phyloP scores from a whole-genome alignment of 345 rosid genomes.

The Geranium rotundifolium region DNA sequence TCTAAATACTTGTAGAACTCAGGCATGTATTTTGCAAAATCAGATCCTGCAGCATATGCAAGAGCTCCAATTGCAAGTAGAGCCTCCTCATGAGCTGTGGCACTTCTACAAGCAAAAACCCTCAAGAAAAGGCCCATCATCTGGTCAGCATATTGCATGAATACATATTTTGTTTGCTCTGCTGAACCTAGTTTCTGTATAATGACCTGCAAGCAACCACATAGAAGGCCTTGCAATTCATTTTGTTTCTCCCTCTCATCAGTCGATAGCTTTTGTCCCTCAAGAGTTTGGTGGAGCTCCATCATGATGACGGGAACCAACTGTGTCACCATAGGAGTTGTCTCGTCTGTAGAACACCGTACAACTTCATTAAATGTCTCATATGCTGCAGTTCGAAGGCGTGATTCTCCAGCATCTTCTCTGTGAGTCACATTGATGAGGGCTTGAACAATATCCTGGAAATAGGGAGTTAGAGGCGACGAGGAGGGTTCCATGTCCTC shows the following conservation, averaged over 20 bases:
- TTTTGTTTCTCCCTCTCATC: conserved; percentile 29
- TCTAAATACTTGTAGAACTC: conserved; percentile 32
- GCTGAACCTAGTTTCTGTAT: conserved; percentile 31
- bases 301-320: conserved; percentile 23
- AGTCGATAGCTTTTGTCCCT: conserved; percentile 19
- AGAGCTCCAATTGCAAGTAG: conserved; percentile 35
- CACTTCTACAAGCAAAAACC: conserved; percentile 28
- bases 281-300: conserved; percentile 31
- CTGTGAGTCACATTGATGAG: conserved; percentile 29
- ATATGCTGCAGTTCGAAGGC: conserved; percentile 64
- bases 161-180: conserved; percentile 19
- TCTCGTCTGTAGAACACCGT: conserved; percentile 45
- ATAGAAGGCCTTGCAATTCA: conserved; percentile 34
- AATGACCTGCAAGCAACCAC: conserved; percentile 35
- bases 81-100: conserved; percentile 38
- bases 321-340: conserved; percentile 26
- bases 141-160: conserved; percentile 27
- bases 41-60: conserved; percentile 31
- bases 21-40: conserved; percentile 34
- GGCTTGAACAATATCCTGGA: conserved; percentile 34
- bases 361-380: conserved; percentile 66
- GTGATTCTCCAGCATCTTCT: conserved; percentile 62
- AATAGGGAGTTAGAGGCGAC: conserved; percentile 25
- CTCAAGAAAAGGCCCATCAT: conserved; percentile 34
- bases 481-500: conserved; percentile 38